Percentiles rank a stretch among this genome's conserved stretches.
Conservation (phyloP, 2,329 filamentous ascomycete genomes). For the Dryadomyces quercivorus region DNA sequence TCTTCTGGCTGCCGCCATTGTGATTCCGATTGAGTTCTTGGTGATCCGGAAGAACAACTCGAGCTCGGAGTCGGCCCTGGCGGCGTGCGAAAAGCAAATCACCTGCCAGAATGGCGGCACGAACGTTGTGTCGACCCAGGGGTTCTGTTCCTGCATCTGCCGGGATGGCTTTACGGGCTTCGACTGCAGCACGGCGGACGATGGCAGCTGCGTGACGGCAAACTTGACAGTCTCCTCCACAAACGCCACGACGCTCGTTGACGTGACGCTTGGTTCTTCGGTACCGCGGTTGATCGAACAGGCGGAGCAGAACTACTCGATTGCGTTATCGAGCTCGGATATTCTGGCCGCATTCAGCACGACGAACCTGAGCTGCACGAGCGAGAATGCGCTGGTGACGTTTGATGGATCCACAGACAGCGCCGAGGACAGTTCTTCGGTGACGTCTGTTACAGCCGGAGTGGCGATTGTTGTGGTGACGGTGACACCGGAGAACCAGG, state of each 20-base stretch:
- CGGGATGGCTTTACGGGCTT: constrained; percentile 68
- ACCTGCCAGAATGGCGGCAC: constrained; percentile 72
- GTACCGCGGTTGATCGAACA: constrained; percentile 62
- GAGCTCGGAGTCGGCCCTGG: constrained; percentile 23
- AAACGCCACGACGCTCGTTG: constrained; percentile 30
- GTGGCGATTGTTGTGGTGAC: constrained; percentile 11
- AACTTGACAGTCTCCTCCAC: constrained; percentile 19
- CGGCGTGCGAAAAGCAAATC: constrained; percentile 47
- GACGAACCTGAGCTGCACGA: constrained; percentile 64
- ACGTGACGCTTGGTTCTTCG: constrained; percentile 71
- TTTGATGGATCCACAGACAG: constrained; percentile 49
- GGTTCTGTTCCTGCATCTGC: constrained; percentile 75
- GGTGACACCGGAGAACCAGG: neutral
- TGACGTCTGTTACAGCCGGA: constrained; percentile 11
- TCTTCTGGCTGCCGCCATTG: constrained; percentile 66
- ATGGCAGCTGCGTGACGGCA: constrained; percentile 41
- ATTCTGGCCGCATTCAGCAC: constrained; percentile 68
- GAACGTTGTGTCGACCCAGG: constrained; percentile 50
- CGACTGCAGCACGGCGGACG: constrained; percentile 34
- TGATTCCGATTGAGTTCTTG: constrained; percentile 60
- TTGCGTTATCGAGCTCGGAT: constrained; percentile 57
- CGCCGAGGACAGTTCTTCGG: constrained; percentile 10
- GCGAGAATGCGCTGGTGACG: constrained; percentile 78
- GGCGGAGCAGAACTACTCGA: constrained; percentile 56
- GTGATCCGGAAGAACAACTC: constrained; percentile 40